These are phyloP conservation scores for Skeletonema marinoi DNA, from an alignment of 108 stramenopile species.

Conservation along the genomic window DNA sequence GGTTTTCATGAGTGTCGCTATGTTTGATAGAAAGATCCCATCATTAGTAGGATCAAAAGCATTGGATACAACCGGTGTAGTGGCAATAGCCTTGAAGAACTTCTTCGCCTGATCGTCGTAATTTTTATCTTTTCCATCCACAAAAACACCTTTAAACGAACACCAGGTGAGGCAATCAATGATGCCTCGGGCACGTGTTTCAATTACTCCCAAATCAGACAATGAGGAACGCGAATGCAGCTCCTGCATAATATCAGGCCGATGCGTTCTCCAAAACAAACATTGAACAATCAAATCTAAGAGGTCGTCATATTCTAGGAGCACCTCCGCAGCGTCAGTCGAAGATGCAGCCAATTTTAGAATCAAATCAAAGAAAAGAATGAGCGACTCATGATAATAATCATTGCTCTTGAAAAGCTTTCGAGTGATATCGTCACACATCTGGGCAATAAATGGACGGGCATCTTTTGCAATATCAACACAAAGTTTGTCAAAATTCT, in stretches of 20 bases:
- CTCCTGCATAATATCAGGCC: background rate
- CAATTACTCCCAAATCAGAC: background rate
- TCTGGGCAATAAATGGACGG: background rate
- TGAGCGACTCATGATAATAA: background rate
- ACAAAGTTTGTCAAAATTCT: no score
- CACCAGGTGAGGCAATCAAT: background rate
- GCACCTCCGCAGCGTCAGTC: background rate
- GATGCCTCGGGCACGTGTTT: background rate
- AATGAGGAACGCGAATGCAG: background rate
- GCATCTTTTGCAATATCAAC: no score
- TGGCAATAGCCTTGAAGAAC: background rate
- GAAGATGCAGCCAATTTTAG: background rate
- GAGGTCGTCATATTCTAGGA: background rate
- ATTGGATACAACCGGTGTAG: background rate
- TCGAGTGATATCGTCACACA: background rate
- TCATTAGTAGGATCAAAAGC: background rate
- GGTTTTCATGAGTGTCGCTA: background rate
- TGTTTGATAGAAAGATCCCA: background rate
- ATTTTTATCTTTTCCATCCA: background rate
- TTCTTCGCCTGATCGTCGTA: background rate
- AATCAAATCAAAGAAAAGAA: background rate
- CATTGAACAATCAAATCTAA: background rate
- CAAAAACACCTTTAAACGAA: no score
- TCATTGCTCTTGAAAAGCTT: background rate
- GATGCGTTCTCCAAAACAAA: background rate